Conservation (phyloP, 495 filamentous ascomycete genomes). For the Podospora appendiculata region DNA sequence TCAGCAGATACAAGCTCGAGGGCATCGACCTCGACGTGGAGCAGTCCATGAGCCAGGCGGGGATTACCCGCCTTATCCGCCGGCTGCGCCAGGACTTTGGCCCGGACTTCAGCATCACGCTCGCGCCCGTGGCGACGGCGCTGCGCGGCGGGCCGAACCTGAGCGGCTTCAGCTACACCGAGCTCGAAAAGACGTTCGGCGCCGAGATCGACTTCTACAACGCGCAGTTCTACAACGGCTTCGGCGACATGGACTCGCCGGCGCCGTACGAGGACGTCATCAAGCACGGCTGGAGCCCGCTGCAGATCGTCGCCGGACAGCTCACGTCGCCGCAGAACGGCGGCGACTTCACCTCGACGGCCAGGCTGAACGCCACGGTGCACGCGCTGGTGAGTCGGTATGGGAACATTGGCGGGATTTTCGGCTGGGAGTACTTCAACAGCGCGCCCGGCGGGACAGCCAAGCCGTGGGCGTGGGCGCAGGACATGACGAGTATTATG, state of each 20-base stretch:
- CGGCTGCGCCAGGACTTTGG: slow-evolving; percentile 67
- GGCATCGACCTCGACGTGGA: slow-evolving; percentile 83
- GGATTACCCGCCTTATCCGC: slow-evolving; percentile 65
- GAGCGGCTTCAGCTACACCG: slow-evolving; percentile 66
- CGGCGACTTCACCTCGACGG: slow-evolving; percentile 33
- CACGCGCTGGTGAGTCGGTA: slow-evolving; percentile 40
- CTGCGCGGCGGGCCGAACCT: slow-evolving; percentile 53
- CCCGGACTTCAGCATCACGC: slow-evolving; percentile 60
- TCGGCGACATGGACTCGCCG: slow-evolving; percentile 55
- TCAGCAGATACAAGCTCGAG: slow-evolving; percentile 51
- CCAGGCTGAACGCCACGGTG: slow-evolving; percentile 30
- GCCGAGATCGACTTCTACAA: slow-evolving; percentile 66
- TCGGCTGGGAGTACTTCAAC: slow-evolving; percentile 89
- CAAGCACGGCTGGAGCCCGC: slow-evolving; percentile 52
- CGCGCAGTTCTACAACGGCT: slow-evolving; percentile 78
- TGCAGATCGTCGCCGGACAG: slow-evolving; percentile 63
- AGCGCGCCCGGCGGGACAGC: slow-evolving; percentile 47
- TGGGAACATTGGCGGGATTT: slow-evolving; percentile 66
- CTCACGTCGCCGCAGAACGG: slow-evolving; percentile 66
- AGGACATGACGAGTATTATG: slow-evolving; percentile 50
- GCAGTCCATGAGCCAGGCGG: slow-evolving; percentile 61
- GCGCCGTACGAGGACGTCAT: slow-evolving; percentile 58
- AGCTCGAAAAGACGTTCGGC: slow-evolving; percentile 41
- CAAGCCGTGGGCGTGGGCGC: slow-evolving; percentile 66
- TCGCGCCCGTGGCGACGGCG: slow-evolving; percentile 72